phyloP scores from a whole-genome alignment of 2,329 filamentous ascomycete species.

The Colletotrichum tabaci region DNA sequence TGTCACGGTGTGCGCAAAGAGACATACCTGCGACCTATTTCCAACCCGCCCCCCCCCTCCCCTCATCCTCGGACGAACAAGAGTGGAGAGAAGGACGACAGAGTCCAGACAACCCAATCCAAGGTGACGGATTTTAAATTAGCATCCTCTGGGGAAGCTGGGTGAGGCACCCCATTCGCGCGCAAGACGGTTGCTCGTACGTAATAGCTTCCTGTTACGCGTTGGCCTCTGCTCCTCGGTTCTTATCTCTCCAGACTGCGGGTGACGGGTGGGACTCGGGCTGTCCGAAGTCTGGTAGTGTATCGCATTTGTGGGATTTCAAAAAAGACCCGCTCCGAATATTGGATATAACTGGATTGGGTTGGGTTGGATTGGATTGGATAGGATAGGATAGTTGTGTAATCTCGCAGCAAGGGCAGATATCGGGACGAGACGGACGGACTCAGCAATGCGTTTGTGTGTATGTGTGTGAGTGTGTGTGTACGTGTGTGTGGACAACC shows the following conservation, averaged over 20 bases:
- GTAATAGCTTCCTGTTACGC: constrained; percentile 33
- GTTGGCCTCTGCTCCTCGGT: constrained; percentile 40
- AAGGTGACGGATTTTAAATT: constrained; percentile 24
- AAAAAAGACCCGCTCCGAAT: constrained; percentile 18
- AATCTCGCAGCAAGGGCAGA: constrained; percentile 28
- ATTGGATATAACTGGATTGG: neutral
- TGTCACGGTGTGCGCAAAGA: neutral
- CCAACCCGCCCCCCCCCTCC: neutral
- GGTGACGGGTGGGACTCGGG: constrained; percentile 20
- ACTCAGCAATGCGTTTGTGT: neutral
- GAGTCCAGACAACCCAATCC: constrained; percentile 25
- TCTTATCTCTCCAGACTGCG: constrained; percentile 39
- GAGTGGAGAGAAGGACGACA: constrained; percentile 18
- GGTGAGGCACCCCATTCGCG: constrained; percentile 23
- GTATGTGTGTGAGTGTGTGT: no score
- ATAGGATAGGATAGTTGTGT: neutral
- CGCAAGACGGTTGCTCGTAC: constrained; percentile 34
- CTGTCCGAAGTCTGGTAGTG: constrained; percentile 28
- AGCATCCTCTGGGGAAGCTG: constrained; percentile 39
- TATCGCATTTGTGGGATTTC: neutral
- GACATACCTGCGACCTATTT: neutral
- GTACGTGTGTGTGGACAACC: neutral
- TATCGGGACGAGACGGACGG: neutral
- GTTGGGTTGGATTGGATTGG: no score
- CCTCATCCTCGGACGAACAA: neutral